A percentile compares a stretch with the other conserved stretches of the same genome.
Conservation (phyloP, 306 rosid species). For the Sicyos baderoa region DNA sequence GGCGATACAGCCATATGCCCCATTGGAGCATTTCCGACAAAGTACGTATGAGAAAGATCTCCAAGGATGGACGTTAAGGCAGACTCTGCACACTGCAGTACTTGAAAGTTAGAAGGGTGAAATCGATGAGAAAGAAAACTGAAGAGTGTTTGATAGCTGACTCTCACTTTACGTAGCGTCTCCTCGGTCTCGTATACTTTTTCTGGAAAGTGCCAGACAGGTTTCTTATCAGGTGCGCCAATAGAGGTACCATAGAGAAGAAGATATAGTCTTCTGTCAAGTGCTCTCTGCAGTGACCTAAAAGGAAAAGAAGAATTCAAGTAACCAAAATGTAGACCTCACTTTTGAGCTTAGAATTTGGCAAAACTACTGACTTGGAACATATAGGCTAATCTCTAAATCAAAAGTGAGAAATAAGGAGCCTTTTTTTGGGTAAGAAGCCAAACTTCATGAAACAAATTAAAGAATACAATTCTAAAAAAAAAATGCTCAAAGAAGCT, state of each 20-base stretch:
- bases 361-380: background rate
- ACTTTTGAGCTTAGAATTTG: background rate
- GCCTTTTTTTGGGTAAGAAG: background rate
- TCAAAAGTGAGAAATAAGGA: background rate
- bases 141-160: background rate
- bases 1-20: conserved; percentile 54
- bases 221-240: conserved; percentile 49
- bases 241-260: conserved; percentile 45
- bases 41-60: conserved; percentile 73
- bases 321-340: conserved; percentile 3
- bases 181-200: conserved; percentile 69
- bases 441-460: no score
- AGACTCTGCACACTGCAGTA: conserved; percentile 77
- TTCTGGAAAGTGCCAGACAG: conserved; percentile 86
- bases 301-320: conserved; percentile 11
- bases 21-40: conserved; percentile 97
- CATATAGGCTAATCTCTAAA: conserved; percentile 1
- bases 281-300: conserved; percentile 91
- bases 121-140: conserved; percentile 15
- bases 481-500: background rate
- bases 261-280: conserved; percentile 83
- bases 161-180: conserved; percentile 58
- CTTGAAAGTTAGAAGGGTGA: background rate
- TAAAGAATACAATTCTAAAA: no score
- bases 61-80: conserved; percentile 68